Evolutionary conservation across 2,329 filamentous ascomycete species (phyloP).

Genomic region (Nemania abortiva): DNA sequence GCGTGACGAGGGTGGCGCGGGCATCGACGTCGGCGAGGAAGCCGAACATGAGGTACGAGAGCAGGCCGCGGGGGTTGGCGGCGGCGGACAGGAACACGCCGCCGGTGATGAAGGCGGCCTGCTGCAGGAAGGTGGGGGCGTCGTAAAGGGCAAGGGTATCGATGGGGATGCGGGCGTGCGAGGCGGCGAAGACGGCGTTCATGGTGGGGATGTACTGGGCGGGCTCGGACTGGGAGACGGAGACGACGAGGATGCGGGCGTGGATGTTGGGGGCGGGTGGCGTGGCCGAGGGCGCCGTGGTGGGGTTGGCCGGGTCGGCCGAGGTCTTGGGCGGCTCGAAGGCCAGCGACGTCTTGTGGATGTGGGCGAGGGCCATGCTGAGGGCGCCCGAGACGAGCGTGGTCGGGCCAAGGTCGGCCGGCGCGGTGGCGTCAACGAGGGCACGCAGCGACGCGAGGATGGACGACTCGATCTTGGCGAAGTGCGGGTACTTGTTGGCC

Average conservation of each 20-base stretch:
- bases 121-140: conserved; percentile 91
- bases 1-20: conserved; percentile 75
- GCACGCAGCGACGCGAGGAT: conserved; percentile 78
- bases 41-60: conserved; percentile 95
- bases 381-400: conserved; percentile 92
- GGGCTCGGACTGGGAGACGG: conserved; percentile 85
- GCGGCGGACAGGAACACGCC: conserved; percentile 66
- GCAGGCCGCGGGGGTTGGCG: conserved; percentile 74
- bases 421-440: conserved; percentile 78
- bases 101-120: conserved; percentile 76
- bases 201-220: conserved; percentile 98
- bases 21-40: conserved; percentile 77
- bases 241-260: conserved; percentile 88
- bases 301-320: conserved; percentile 53
- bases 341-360: conserved; percentile 82
- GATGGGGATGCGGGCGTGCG: conserved; percentile 87
- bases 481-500: conserved; percentile 94
- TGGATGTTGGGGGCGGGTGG: conserved; percentile 66
- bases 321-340: conserved; percentile 68
- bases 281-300: conserved; percentile 49
- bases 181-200: conserved; percentile 97
- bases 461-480: conserved; percentile 85
- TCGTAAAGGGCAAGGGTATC: conserved; percentile 90
- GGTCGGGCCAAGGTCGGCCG: conserved; percentile 74
- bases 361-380: conserved; percentile 88